Conservation (phyloP, 495 filamentous ascomycete species). For the Haplographium delicatum region DNA sequence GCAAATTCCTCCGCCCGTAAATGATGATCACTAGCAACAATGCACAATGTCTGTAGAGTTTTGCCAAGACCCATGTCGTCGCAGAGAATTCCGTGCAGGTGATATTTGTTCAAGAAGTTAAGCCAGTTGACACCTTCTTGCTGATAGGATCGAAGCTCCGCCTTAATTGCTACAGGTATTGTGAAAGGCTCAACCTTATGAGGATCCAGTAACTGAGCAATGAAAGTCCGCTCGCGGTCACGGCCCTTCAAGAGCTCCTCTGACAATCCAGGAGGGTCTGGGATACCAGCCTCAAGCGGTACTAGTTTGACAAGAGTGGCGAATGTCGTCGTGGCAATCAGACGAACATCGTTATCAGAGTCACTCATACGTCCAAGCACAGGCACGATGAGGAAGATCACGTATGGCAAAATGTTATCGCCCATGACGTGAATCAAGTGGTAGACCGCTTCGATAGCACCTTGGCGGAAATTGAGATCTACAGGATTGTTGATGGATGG, state of each 20-base stretch:
- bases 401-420: conserved; percentile 90
- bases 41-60: conserved; percentile 94
- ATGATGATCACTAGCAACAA: conserved; percentile 96
- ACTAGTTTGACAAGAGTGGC: conserved; percentile 97
- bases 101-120: conserved; percentile 94
- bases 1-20: conserved; percentile 84
- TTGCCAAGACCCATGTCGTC: conserved; percentile 99
- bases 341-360: conserved; percentile 88
- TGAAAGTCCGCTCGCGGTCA: conserved; percentile 91
- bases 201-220: conserved; percentile 89
- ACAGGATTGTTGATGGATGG: conserved; percentile 84
- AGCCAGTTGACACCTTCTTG: conserved; percentile 99
- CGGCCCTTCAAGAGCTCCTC: conserved; percentile 81
- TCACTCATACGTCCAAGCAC: conserved; percentile 99
- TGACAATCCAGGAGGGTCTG: conserved; percentile 90
- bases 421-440: conserved; percentile 98
- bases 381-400: conserved; percentile 98
- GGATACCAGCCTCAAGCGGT: conserved; percentile 95
- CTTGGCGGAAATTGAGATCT: conserved; percentile 83
- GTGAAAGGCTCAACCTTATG: conserved; percentile 93
- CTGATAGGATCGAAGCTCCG: conserved; percentile 90
- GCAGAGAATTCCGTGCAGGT: conserved; percentile 95
- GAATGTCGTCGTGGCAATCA: conserved; percentile 94
- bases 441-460: conserved; percentile 90
- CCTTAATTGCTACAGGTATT: conserved; percentile 95